Evolutionary conservation across 1,284 basidiomycete species (phyloP), one percentile per base, ranked within the genome.

Genomic region (Tilletia indica): DNA sequence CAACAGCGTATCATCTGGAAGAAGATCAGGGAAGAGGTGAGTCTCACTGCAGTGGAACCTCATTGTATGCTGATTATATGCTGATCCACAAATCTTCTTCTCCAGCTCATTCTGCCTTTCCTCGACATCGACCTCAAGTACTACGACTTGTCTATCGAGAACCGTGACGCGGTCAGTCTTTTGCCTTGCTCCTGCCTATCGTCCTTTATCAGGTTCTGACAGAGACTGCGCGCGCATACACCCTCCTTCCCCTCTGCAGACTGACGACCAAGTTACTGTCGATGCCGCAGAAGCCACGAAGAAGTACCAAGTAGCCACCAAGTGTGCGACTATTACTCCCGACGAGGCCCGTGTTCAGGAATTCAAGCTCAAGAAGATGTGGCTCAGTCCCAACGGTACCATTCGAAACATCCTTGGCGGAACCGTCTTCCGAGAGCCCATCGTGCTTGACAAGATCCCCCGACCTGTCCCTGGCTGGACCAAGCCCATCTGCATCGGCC

Each of bases 371-470:
- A 98, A 97, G 89, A 90, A 96, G 86, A 99, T 99, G 96, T 84
- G 83, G 83, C 78, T 83, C 73, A 78, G 70, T 51, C 82, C 82
- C 71, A 81, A 84, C 76, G 82, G 82, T 42, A 73, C 76, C 48
- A 78, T 97, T 86, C 92, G 95, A 79, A 98, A 97, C 86, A 95
- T 97, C 81, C 90, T 98, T 69, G 94, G 94, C 67, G 96, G 96
- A 70, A 98, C 96, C 45, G 96, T 99, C 73, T 99, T 99, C 90
- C 91, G 96, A 77, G 96, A 97, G 86, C 97, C 97, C 78, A 99
- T 99, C 86, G 91, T 99, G 82, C 89, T 98, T 64, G 85, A 91
- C 69, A 90, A 91, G 77, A 92, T 99, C 82, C 97, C 96, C 51
- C 92, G 92, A 82, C 93, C 94, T 25, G 89, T 99, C 54, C 80